Evolutionary conservation across 2,329 filamentous ascomycete genomes (phyloP).

Genomic region (Trichoderma afroharzianum): DNA sequence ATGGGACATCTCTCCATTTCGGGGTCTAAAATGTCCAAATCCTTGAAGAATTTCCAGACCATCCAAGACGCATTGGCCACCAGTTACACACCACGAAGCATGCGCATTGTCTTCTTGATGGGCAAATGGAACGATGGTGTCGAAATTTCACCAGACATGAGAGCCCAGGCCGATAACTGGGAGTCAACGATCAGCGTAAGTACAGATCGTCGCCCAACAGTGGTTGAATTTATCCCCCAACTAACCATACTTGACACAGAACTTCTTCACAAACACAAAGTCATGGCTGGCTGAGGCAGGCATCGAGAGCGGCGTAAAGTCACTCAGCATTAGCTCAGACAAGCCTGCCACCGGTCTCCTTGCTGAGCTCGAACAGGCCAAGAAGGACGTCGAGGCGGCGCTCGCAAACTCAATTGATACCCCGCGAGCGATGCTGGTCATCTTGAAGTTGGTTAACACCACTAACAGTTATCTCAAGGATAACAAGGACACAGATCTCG

Average conservation of each 20-base stretch:
- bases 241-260: conserved; percentile 37
- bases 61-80: conserved; percentile 75
- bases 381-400: conserved; percentile 53
- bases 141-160: conserved; percentile 82
- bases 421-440: conserved; percentile 70
- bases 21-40: conserved; percentile 95
- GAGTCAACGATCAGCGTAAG: conserved; percentile 70
- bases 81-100: conserved; percentile 70
- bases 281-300: conserved; percentile 48
- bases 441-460: conserved; percentile 72
- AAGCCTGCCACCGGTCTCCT: conserved; percentile 32
- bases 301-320: conserved; percentile 33
- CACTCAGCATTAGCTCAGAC: conserved; percentile 36
- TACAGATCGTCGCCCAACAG: background rate
- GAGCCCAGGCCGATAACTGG: conserved; percentile 71
- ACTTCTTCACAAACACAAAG: conserved; percentile 57
- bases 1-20: conserved; percentile 86
- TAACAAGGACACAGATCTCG: conserved; percentile 44
- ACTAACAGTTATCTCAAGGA: conserved; percentile 62
- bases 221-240: too few relatives aligned
- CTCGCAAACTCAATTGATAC: conserved; percentile 88
- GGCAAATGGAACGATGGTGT: conserved; percentile 88
- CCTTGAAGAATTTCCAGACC: conserved; percentile 91
- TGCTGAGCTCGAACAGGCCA: conserved; percentile 49
- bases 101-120: conserved; percentile 83